phyloP scores from a whole-genome alignment of 306 rosid genomes.

The Castanea sativa region DNA sequence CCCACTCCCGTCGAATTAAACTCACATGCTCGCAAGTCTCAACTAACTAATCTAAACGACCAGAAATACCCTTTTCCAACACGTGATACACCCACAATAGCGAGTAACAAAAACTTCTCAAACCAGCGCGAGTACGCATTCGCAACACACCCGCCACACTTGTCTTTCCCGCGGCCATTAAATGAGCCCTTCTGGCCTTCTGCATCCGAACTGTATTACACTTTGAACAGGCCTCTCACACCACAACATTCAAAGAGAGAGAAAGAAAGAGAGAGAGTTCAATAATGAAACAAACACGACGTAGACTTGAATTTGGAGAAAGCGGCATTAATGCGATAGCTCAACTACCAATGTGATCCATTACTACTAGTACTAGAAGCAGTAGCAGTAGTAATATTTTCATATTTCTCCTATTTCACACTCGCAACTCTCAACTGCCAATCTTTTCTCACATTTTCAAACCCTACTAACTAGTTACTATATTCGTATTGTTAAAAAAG shows the following conservation, averaged over 20 bases:
- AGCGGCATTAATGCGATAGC: conserved; percentile 51
- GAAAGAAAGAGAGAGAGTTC: conserved; percentile 14
- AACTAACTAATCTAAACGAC: background rate
- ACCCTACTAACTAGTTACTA: conserved; percentile 12
- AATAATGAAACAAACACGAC: background rate
- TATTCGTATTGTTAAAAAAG: too few species aligned
- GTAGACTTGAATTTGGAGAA: background rate
- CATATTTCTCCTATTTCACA: too few species aligned
- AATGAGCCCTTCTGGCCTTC: conserved; percentile 31
- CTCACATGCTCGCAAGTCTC: background rate
- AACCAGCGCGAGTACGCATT: conserved; percentile 8
- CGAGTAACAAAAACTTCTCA: background rate
- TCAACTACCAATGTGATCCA: conserved; percentile 58
- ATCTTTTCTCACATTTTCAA: background rate
- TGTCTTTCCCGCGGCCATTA: conserved; percentile 81
- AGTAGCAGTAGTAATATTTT: background rate
- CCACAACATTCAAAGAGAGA: conserved; percentile 12
- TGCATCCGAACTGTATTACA: conserved; percentile 17
- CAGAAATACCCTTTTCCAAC: background rate
- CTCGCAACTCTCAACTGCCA: background rate
- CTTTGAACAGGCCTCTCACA: conserved; percentile 33
- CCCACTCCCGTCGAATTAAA: background rate
- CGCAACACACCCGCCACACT: background rate
- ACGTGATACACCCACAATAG: background rate
- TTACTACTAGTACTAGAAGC: background rate